phyloP scores from a whole-genome alignment of 306 rosid genomes.

The Oemleria cerasiformis region DNA sequence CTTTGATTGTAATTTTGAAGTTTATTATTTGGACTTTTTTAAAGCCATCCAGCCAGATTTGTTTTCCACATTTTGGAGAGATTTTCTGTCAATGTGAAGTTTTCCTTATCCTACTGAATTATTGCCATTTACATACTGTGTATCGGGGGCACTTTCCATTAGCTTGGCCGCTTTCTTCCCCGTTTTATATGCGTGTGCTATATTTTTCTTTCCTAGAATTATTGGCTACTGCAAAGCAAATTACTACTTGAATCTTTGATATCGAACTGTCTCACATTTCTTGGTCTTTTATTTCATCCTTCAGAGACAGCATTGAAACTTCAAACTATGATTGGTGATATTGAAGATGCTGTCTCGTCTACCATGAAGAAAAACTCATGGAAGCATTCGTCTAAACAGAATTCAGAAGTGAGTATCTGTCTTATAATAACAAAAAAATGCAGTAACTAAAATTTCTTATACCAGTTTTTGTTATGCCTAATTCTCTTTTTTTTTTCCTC shows the following conservation, averaged over 20 bases:
- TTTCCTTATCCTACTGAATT: background rate
- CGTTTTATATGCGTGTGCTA: background rate
- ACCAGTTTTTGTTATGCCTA: background rate
- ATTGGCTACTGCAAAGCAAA: background rate
- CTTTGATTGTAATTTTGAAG: background rate
- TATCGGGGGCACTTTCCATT: background rate
- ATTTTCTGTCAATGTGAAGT: background rate
- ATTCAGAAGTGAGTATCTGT: conserved; percentile 63
- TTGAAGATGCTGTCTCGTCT: conserved; percentile 84
- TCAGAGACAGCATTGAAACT: conserved; percentile 90
- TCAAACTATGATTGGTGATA: conserved; percentile 80
- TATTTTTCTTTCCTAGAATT: background rate
- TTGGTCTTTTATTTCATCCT: conserved; percentile 27
- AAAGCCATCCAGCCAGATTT: background rate
- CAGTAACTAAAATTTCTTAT: background rate
- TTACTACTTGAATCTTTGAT: background rate
- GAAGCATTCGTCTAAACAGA: conserved; percentile 47
- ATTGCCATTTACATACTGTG: background rate
- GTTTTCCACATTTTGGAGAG: background rate
- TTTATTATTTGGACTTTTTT: background rate
- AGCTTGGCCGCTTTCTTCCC: background rate
- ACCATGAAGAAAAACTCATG: conserved; percentile 64
- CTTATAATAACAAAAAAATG: conserved; percentile 17
- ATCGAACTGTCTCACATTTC: conserved; percentile 12
- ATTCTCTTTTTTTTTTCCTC: conserved; percentile 28